Percentiles rank a stretch among this genome's conserved stretches.
phyloP scores from a whole-genome alignment of 2,329 filamentous ascomycete species.

The Colletotrichum truncatum region DNA sequence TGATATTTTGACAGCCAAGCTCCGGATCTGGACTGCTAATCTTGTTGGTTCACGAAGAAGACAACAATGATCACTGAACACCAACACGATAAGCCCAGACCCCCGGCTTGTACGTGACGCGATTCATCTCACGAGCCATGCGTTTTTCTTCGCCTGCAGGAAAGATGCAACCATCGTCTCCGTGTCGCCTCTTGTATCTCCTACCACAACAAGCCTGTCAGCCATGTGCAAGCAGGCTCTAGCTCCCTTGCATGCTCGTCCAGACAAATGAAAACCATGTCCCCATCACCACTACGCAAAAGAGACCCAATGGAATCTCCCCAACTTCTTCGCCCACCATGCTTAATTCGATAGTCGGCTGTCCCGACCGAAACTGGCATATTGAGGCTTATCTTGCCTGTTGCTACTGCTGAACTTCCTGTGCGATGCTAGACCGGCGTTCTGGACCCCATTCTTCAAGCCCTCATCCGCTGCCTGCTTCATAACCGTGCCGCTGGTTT shows the following conservation, averaged over 20 bases:
- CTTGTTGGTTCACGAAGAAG: conserved; percentile 1
- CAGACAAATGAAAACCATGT: background rate
- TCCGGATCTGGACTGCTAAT: background rate
- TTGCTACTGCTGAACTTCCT: background rate
- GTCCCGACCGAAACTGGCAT: conserved; percentile 20
- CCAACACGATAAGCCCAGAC: background rate
- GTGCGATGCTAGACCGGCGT: background rate
- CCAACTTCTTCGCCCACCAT: conserved; percentile 3
- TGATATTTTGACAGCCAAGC: background rate
- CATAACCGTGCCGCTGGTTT: background rate
- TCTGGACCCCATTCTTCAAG: background rate
- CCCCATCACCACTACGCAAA: conserved; percentile 1
- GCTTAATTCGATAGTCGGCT: background rate
- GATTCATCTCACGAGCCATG: background rate
- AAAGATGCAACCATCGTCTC: background rate
- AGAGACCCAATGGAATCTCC: conserved; percentile 1
- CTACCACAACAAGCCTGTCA: background rate
- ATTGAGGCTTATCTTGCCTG: conserved; percentile 4
- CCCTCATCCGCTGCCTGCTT: background rate
- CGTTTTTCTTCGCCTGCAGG: background rate
- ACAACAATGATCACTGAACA: background rate
- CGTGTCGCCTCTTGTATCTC: background rate
- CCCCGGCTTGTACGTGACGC: background rate
- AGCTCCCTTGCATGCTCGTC: conserved; percentile 8
- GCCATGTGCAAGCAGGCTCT: conserved; percentile 11